A percentile compares a stretch with the other conserved stretches of the same genome.
Conservation (phyloP, 805 yeast species). For the Hanseniaspora occidentalis region DNA sequence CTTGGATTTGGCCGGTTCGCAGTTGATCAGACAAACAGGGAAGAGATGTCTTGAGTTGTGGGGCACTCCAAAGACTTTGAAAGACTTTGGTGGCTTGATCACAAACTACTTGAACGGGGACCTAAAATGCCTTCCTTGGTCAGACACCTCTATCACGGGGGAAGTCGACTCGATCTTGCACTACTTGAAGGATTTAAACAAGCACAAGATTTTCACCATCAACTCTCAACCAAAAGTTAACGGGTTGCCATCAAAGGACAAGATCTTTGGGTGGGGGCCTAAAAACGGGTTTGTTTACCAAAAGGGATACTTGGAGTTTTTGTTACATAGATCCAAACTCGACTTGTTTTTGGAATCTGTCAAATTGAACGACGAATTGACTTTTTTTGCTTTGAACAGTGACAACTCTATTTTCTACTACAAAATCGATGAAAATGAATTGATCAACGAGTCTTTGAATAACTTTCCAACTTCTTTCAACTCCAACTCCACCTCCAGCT, state of each 20-base stretch:
- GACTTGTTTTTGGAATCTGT: constrained; percentile 31
- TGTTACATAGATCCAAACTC: constrained; percentile 46
- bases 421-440: constrained; percentile 5
- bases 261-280: constrained; percentile 91
- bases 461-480: too few relatives aligned
- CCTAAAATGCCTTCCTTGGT: constrained; percentile 78
- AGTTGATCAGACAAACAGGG: constrained; percentile 70
- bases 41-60: constrained; percentile 73
- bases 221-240: constrained; percentile 93
- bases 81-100: constrained; percentile 53
- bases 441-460: constrained; percentile 1
- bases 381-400: constrained; percentile 64
- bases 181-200: constrained; percentile 51
- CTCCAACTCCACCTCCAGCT: too few relatives aligned
- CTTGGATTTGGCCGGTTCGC: constrained; percentile 68
- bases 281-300: constrained; percentile 85
- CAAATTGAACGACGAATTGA: constrained; percentile 38
- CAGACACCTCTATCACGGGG: constrained; percentile 74
- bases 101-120: constrained; percentile 60
- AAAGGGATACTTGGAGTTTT: constrained; percentile 82
- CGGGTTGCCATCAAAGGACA: constrained; percentile 60
- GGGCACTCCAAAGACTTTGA: constrained; percentile 60
- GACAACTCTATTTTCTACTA: constrained; percentile 34
- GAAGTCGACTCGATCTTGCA: constrained; percentile 56
- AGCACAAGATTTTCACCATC: constrained; percentile 61